Evolutionary conservation across 2,329 filamentous ascomycete genomes (phyloP).

Genomic region (Raffaelea deltoideospora): DNA sequence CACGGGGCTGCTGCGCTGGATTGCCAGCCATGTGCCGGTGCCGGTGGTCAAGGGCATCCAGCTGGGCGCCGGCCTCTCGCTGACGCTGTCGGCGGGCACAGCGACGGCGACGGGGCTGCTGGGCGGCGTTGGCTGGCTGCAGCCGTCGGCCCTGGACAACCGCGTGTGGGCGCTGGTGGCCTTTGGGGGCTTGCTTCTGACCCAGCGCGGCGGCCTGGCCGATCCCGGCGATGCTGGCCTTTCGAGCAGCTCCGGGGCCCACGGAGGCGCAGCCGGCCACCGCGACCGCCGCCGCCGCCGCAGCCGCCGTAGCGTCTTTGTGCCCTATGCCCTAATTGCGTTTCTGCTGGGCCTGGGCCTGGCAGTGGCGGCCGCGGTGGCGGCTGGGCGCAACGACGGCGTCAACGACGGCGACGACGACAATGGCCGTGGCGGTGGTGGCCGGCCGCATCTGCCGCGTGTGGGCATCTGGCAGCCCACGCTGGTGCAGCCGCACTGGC

Average conservation of each 20-base stretch:
- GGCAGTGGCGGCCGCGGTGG: slow-evolving; percentile 26
- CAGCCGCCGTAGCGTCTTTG: slow-evolving; percentile 10
- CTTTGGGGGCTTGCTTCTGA: slow-evolving; percentile 55
- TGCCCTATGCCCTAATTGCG: slow-evolving; percentile 66
- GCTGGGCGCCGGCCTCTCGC: slow-evolving; percentile 73
- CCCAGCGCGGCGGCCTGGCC: slow-evolving; percentile 47
- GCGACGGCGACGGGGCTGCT: slow-evolving; percentile 52
- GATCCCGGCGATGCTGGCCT: slow-evolving; percentile 18
- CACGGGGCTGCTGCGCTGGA: slow-evolving; percentile 63
- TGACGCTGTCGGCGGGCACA: slow-evolving; percentile 68
- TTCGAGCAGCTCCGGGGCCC: too few relatives aligned
- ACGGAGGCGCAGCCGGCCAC: not conserved
- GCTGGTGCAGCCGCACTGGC: slow-evolving; percentile 26
- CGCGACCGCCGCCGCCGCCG: not conserved
- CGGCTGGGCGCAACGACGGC: slow-evolving; percentile 7
- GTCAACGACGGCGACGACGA: slow-evolving; percentile 9
- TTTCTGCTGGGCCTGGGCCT: slow-evolving; percentile 55
- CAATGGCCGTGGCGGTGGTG: too few relatives aligned
- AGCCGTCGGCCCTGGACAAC: slow-evolving; percentile 55
- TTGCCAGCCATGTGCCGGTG: slow-evolving; percentile 61
- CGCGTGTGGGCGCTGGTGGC: slow-evolving; percentile 60
- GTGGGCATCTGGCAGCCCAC: slow-evolving; percentile 47
- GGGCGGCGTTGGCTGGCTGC: slow-evolving; percentile 50
- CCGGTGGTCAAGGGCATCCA: slow-evolving; percentile 92
- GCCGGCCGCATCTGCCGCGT: too few relatives aligned